phyloP scores from a whole-genome alignment of 208 protist genomes.

The Crithidia expoeki region DNA sequence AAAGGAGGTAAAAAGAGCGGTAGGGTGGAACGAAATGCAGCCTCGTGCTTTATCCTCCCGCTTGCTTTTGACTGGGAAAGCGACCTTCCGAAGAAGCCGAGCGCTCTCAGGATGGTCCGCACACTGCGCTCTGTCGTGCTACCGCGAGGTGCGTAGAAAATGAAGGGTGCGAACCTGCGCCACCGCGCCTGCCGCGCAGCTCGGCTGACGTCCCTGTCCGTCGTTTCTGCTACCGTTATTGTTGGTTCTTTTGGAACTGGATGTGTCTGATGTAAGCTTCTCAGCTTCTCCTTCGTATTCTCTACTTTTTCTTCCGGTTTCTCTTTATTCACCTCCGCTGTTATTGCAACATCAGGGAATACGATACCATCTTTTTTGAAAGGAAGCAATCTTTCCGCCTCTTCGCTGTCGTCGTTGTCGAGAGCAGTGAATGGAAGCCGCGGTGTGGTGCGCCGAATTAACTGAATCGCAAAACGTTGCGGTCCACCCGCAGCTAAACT shows the following conservation, averaged over 20 bases:
- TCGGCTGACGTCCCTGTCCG: not conserved
- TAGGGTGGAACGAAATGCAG: not conserved
- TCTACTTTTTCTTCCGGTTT: not conserved
- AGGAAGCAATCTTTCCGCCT: not conserved
- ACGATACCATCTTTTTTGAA: not conserved
- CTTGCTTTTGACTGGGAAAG: not conserved
- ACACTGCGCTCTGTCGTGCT: conserved; percentile 11
- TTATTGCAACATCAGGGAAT: no score
- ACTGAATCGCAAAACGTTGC: not conserved
- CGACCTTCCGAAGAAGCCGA: conserved; percentile 4
- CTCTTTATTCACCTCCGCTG: not conserved
- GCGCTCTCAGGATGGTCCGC: conserved; percentile 14
- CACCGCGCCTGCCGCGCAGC: conserved; percentile 9
- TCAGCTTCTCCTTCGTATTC: no score
- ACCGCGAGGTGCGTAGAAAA: conserved; percentile 23
- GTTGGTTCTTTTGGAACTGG: no score
- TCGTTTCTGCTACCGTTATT: no score
- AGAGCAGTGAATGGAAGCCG: not conserved
- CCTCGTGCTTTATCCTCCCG: not conserved
- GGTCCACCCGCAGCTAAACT: not conserved
- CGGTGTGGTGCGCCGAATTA: not conserved
- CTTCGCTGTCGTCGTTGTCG: not conserved
- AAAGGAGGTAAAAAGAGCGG: no score
- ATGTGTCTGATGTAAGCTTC: no score
- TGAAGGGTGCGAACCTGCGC: conserved; percentile 14